phyloP scores from a whole-genome alignment of 2,329 filamentous ascomycete species.

The Arthrobotrys iridis region DNA sequence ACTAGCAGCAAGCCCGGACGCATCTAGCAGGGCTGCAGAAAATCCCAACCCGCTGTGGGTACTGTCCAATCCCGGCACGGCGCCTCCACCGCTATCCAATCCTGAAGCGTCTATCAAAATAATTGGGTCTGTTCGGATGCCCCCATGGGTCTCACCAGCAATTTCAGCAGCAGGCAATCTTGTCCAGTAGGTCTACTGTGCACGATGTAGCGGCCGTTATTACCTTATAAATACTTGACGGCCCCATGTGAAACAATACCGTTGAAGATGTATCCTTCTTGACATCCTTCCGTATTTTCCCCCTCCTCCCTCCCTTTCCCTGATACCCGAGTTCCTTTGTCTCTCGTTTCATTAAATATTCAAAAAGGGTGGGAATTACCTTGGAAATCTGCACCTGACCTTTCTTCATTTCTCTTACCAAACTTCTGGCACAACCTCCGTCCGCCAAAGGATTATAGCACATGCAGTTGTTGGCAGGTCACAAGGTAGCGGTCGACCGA shows the following conservation, averaged over 20 bases:
- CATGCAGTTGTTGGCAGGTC: constrained; percentile 41
- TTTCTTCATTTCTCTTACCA: constrained; percentile 32
- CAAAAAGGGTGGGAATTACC: constrained; percentile 35
- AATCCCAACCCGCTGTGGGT: constrained; percentile 52
- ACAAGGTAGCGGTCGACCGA: constrained; percentile 46
- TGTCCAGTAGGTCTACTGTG: constrained; percentile 23
- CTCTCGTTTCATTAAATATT: constrained; percentile 47
- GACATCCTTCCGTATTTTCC: constrained; percentile 14
- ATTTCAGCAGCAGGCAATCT: constrained; percentile 22
- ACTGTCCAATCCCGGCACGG: constrained; percentile 40
- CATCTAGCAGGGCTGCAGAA: constrained; percentile 51
- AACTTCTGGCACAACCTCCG: constrained; percentile 25
- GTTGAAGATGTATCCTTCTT: constrained; percentile 49
- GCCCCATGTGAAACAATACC: constrained; percentile 52
- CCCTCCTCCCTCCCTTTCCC: neutral
- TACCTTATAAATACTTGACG: constrained; percentile 47
- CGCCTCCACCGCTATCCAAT: constrained; percentile 49
- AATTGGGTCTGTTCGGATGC: constrained; percentile 17
- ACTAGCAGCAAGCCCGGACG: constrained; percentile 16
- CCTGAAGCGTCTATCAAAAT: neutral
- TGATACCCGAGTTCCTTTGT: constrained; percentile 24
- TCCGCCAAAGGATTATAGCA: constrained; percentile 38
- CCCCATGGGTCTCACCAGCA: constrained; percentile 25
- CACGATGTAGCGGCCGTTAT: constrained; percentile 30
- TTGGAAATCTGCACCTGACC: constrained; percentile 44